These are phyloP conservation scores for Aurantiochytrium sp. DNA, from an alignment of 108 stramenopile species.

Conservation along the genomic window DNA sequence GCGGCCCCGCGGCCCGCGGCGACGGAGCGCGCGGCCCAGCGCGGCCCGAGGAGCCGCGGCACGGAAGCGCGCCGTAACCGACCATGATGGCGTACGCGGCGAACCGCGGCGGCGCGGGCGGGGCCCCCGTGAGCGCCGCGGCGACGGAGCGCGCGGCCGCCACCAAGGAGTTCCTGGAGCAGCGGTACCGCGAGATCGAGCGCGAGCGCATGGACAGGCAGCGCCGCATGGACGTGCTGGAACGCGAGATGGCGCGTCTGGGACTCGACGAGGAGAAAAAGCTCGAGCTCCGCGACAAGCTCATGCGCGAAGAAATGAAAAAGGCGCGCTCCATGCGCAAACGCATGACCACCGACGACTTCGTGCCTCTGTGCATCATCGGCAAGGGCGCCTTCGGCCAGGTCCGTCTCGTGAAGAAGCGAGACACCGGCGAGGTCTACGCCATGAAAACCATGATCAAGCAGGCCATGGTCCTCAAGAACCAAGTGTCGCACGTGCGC, in stretches of 20 bases:
- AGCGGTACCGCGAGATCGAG: constrained; percentile 6
- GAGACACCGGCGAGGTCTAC: constrained; percentile 62
- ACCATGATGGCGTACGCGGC: neutral
- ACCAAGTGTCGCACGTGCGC: constrained; percentile 98
- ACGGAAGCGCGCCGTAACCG: too few species aligned
- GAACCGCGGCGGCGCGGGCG: neutral
- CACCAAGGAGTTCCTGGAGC: constrained; percentile 12
- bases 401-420: constrained; percentile 36
- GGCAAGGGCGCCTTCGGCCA: constrained; percentile 87
- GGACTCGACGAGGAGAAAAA: neutral
- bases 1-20: too few species aligned
- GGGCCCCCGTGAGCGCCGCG: neutral
- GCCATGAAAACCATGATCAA: constrained; percentile 99
- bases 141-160: neutral
- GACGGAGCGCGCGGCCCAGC: too few species aligned
- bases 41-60: too few species aligned
- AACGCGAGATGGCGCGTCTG: neutral
- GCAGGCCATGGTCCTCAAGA: constrained; percentile 98
- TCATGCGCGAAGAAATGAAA: neutral
- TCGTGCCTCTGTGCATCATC: constrained; percentile 80
- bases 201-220: neutral
- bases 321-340: constrained; percentile 19
- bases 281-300: neutral
- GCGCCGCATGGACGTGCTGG: constrained; percentile 1
- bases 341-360: constrained; percentile 49